A percentile compares a stretch with the other conserved stretches of the same genome.
Evolutionary conservation across 257 asterid genomes (phyloP).

Genomic region (Salvia splendens): DNA sequence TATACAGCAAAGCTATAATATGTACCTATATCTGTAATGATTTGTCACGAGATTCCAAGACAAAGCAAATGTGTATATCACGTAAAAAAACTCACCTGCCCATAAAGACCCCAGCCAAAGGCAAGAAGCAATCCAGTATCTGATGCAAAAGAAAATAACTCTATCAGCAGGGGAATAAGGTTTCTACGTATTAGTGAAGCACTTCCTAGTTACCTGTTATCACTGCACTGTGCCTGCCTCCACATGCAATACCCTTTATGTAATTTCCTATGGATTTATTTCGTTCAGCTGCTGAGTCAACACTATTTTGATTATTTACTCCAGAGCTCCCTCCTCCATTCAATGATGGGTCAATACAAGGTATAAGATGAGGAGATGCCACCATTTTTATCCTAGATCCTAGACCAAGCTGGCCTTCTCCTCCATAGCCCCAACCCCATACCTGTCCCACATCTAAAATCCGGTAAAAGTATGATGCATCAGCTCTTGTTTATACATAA

Average conservation of each 20-base stretch:
- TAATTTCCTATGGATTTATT: slow-evolving; percentile 46
- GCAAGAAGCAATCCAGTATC: slow-evolving; percentile 71
- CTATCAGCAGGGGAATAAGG: slow-evolving; percentile 3
- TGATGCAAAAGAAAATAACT: slow-evolving; percentile 30
- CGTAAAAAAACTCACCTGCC: slow-evolving; percentile 50
- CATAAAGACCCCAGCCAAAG: slow-evolving; percentile 83
- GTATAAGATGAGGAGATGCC: slow-evolving; percentile 84
- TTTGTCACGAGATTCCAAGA: slow-evolving; percentile 16
- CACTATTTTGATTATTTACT: slow-evolving; percentile 37
- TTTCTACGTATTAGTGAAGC: slow-evolving; percentile 8
- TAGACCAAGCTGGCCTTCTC: slow-evolving; percentile 88
- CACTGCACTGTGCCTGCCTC: slow-evolving; percentile 77
- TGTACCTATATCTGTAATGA: not conserved
- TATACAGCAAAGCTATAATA: not conserved
- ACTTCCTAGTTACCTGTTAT: slow-evolving; percentile 56
- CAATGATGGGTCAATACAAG: slow-evolving; percentile 54
- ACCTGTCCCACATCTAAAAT: slow-evolving; percentile 88
- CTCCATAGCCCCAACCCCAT: slow-evolving; percentile 98
- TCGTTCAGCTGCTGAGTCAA: slow-evolving; percentile 33
- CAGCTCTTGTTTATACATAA: slow-evolving; percentile 45
- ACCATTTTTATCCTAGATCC: slow-evolving; percentile 71
- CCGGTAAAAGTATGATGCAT: slow-evolving; percentile 61
- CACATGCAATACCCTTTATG: slow-evolving; percentile 70
- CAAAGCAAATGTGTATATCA: slow-evolving; percentile 11
- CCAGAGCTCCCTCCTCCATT: slow-evolving; percentile 45